These are phyloP conservation scores for Passalora sequoiae DNA, from an alignment of 2,329 filamentous ascomycete genomes.

Conservation along the genomic window DNA sequence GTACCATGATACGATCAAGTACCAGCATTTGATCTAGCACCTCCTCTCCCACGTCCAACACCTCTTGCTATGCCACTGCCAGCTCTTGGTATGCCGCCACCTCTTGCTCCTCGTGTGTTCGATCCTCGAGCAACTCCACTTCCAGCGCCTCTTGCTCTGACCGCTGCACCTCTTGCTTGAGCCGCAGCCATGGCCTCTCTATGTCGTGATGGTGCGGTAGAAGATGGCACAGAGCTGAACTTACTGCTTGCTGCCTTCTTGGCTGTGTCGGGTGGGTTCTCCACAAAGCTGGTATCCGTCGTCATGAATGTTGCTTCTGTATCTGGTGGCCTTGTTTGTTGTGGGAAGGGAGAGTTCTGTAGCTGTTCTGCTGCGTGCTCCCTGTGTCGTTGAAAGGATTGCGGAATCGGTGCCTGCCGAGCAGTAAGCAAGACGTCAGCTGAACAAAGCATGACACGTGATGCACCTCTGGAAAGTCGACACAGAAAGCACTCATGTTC, in stretches of 20 bases:
- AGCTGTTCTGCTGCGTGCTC: conserved; percentile 10
- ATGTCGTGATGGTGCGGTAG: conserved; percentile 20
- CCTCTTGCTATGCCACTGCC: conserved; percentile 27
- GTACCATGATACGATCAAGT: neutral
- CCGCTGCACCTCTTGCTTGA: conserved; percentile 12
- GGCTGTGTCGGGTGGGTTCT: conserved; percentile 56
- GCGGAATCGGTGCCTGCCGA: conserved; percentile 58
- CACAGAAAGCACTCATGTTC: conserved; percentile 99
- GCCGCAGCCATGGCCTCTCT: conserved; percentile 31
- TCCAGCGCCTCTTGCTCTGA: conserved; percentile 11
- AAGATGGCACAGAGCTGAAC: conserved; percentile 20
- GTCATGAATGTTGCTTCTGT: conserved; percentile 85
- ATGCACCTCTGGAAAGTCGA: conserved; percentile 91
- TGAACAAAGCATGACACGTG: neutral
- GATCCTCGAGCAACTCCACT: conserved; percentile 34
- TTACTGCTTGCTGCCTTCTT: conserved; percentile 38
- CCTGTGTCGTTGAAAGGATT: conserved; percentile 68
- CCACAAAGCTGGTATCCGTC: conserved; percentile 82
- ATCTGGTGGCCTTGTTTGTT: conserved; percentile 14
- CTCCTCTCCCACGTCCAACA: conserved; percentile 32
- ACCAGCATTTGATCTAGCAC: conserved; percentile 14
- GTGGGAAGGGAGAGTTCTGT: conserved; percentile 22
- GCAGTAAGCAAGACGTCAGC: neutral
- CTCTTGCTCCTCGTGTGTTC: conserved; percentile 20
- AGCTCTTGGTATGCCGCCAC: conserved; percentile 15